Conservation (phyloP, 2,329 filamentous ascomycete species). For the Akanthomyces uredinophilus region DNA sequence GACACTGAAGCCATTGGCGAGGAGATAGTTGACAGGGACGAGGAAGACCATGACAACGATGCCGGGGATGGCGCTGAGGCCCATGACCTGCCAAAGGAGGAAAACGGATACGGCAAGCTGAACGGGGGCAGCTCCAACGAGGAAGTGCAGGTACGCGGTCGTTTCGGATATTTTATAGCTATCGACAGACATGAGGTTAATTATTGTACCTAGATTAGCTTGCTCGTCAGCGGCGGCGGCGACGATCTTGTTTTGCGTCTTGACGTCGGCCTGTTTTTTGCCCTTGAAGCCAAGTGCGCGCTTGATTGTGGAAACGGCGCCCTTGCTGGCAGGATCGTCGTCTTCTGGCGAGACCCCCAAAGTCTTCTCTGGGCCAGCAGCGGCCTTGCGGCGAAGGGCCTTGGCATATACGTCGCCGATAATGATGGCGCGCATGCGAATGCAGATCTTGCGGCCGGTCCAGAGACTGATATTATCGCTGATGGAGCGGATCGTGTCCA, state of each 20-base stretch:
- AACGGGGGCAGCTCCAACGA: slow-evolving; percentile 87
- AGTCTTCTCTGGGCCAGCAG: slow-evolving; percentile 68
- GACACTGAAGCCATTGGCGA: slow-evolving; percentile 77
- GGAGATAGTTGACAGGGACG: slow-evolving; percentile 82
- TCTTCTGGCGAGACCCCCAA: slow-evolving; percentile 49
- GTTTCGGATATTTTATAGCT: slow-evolving; percentile 98
- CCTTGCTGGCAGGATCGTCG: slow-evolving; percentile 31
- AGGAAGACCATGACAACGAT: slow-evolving; percentile 86
- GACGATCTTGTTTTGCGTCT: slow-evolving; percentile 34
- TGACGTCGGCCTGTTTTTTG: slow-evolving; percentile 34
- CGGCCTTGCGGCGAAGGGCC: slow-evolving; percentile 83
- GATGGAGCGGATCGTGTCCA: slow-evolving; percentile 75
- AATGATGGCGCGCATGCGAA: slow-evolving; percentile 87
- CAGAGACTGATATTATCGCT: slow-evolving; percentile 83
- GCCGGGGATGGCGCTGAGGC: slow-evolving; percentile 87
- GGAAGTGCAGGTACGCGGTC: slow-evolving; percentile 89
- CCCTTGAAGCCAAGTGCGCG: slow-evolving; percentile 53
- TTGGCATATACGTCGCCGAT: slow-evolving; percentile 98
- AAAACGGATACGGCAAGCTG: slow-evolving; percentile 77
- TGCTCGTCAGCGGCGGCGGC: slow-evolving; percentile 54
- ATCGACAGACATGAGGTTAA: slow-evolving; percentile 98
- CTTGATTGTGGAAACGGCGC: slow-evolving; percentile 47
- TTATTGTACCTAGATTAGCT: slow-evolving; percentile 94
- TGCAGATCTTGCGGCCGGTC: slow-evolving; percentile 91
- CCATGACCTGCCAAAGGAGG: slow-evolving; percentile 84